Percentiles rank a stretch among this genome's conserved stretches.
Conservation (phyloP, 1,139 yeast genomes). For the Nematodospora anomalae region DNA sequence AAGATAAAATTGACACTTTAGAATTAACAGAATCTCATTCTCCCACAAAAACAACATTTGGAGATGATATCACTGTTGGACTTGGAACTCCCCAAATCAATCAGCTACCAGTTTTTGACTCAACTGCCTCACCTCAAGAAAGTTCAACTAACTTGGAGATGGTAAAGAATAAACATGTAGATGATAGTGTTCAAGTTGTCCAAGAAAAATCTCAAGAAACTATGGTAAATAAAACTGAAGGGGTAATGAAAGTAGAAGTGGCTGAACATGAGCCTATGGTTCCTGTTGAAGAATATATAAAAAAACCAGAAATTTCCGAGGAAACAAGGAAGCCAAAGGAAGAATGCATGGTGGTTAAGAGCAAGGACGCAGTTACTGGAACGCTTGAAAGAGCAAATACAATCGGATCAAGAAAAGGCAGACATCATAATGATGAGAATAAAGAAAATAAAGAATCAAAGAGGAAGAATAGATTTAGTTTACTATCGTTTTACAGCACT, state of each 20-base stretch:
- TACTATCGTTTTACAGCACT: slow-evolving; percentile 50
- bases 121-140: slow-evolving; percentile 5
- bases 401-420: slow-evolving; percentile 4
- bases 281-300: slow-evolving; percentile 16
- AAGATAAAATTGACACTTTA: slow-evolving; percentile 47
- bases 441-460: slow-evolving; percentile 35
- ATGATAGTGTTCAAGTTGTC: slow-evolving; percentile 5
- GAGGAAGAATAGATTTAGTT: slow-evolving; percentile 52
- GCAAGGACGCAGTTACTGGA: neutral
- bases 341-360: neutral
- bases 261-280: slow-evolving; percentile 9
- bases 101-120: slow-evolving; percentile 31
- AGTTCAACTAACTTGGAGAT: neutral
- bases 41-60: slow-evolving; percentile 10
- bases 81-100: slow-evolving; percentile 30
- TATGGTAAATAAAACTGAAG: neutral
- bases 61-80: slow-evolving; percentile 1
- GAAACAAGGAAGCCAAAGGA: slow-evolving; percentile 3
- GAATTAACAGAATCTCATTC: slow-evolving; percentile 30
- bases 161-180: slow-evolving; percentile 5
- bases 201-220: slow-evolving; percentile 11
- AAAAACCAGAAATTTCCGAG: slow-evolving; percentile 7
- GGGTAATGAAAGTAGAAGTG: slow-evolving; percentile 3
- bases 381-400: slow-evolving; percentile 15
- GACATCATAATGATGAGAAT: slow-evolving; percentile 17